A percentile compares a stretch with the other conserved stretches of the same genome.
Evolutionary conservation across 2,329 filamentous ascomycete genomes (phyloP).

Genomic region (Clonostachys byssicola): DNA sequence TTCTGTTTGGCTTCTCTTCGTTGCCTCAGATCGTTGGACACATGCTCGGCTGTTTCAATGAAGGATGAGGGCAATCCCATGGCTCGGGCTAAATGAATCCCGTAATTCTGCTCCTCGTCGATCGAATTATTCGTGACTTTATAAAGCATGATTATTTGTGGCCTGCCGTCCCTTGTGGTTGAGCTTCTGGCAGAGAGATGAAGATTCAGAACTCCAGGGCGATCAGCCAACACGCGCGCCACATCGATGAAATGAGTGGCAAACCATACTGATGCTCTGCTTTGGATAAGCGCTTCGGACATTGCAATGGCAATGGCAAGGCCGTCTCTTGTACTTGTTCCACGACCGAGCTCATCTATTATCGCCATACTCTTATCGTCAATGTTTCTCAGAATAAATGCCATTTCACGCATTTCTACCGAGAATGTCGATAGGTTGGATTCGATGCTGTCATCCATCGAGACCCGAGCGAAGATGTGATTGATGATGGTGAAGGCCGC

Average conservation of each 20-base stretch:
- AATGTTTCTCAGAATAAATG: slow-evolving; percentile 84
- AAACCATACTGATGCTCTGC: slow-evolving; percentile 80
- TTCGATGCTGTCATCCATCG: slow-evolving; percentile 83
- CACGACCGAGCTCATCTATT: slow-evolving; percentile 87
- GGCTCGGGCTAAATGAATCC: slow-evolving; percentile 73
- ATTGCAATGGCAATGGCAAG: slow-evolving; percentile 87
- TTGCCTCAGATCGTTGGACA: slow-evolving; percentile 58
- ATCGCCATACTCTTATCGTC: slow-evolving; percentile 73
- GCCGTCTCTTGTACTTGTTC: slow-evolving; percentile 85
- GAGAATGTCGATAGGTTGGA: slow-evolving; percentile 92
- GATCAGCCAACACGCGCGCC: slow-evolving; percentile 68
- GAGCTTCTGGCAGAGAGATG: slow-evolving; percentile 72
- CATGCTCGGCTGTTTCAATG: slow-evolving; percentile 61
- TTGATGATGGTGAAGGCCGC: slow-evolving; percentile 77
- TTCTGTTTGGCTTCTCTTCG: slow-evolving; percentile 54
- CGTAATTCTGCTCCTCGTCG: slow-evolving; percentile 68
- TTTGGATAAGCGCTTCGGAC: slow-evolving; percentile 81
- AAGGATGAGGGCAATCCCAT: slow-evolving; percentile 68
- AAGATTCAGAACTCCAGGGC: slow-evolving; percentile 75
- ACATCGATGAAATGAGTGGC: slow-evolving; percentile 89
- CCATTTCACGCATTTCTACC: slow-evolving; percentile 92
- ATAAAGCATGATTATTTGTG: slow-evolving; percentile 82
- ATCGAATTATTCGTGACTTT: slow-evolving; percentile 71
- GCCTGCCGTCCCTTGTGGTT: slow-evolving; percentile 37
- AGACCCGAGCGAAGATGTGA: slow-evolving; percentile 83